Percentiles rank a stretch among this genome's conserved stretches.
Conservation (phyloP, 2,329 filamentous ascomycete genomes). For the Colletotrichum eremochloae region DNA sequence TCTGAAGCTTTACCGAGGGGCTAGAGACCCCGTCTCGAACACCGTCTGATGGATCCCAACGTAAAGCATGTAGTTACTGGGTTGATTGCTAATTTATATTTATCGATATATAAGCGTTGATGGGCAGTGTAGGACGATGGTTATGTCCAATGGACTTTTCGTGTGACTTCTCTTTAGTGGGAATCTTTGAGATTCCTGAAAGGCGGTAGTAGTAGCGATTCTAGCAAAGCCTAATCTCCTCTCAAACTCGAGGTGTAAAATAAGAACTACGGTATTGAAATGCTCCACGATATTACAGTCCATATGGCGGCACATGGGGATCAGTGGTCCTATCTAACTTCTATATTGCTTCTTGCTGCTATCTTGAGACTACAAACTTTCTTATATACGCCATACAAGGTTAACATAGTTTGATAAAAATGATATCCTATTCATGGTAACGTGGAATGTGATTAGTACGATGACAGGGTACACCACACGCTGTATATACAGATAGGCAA, state of each 20-base stretch:
- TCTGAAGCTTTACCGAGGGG: neutral
- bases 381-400: neutral
- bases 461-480: neutral
- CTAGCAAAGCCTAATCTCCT: neutral
- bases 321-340: neutral
- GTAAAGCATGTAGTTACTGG: neutral
- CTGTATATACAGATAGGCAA: neutral
- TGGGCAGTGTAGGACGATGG: neutral
- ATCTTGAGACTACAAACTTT: too few relatives aligned
- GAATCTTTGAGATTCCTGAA: neutral
- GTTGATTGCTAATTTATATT: neutral
- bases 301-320: neutral
- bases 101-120: too few relatives aligned
- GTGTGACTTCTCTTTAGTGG: neutral
- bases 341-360: neutral
- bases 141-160: neutral
- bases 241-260: too few relatives aligned
- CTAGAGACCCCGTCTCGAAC: neutral
- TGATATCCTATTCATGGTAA: neutral
- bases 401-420: neutral
- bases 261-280: neutral
- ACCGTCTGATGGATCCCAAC: too few relatives aligned
- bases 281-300: too few relatives aligned
- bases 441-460: neutral
- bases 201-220: neutral